These are phyloP conservation scores for Aspergillus steynii DNA, from an alignment of 495 filamentous ascomycete genomes.

Conservation along the genomic window DNA sequence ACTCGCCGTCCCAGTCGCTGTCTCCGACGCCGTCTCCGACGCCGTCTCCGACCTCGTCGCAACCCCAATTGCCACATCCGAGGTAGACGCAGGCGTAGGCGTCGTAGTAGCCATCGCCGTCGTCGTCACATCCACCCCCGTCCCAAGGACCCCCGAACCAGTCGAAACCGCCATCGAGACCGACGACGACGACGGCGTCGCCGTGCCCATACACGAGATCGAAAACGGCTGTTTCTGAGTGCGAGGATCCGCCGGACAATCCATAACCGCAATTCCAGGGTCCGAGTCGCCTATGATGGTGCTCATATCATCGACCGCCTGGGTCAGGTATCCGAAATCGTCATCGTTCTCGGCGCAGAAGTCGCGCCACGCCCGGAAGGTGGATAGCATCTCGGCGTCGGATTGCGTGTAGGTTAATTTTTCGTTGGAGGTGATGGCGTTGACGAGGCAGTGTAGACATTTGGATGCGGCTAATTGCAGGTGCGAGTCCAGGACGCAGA, in stretches of 20 bases:
- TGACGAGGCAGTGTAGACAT: not conserved
- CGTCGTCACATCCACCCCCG: not conserved
- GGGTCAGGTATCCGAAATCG: not conserved
- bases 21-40: not conserved
- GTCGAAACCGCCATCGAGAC: not conserved
- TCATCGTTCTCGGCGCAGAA: not conserved
- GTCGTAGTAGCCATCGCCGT: not conserved
- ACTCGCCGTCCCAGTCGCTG: not conserved
- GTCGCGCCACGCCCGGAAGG: not conserved
- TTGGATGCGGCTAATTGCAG: not conserved
- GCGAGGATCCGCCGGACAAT: not conserved
- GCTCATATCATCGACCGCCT: not conserved
- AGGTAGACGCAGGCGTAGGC: not conserved
- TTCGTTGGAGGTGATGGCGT: not conserved
- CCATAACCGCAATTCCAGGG: not conserved
- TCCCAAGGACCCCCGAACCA: not conserved
- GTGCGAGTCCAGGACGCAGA: not conserved
- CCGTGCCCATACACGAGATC: not conserved
- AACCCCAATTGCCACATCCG: not conserved
- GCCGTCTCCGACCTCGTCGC: not conserved
- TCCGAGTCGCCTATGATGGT: not conserved
- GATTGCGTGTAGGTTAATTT: not conserved
- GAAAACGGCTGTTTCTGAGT: not conserved
- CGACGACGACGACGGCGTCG: not conserved
- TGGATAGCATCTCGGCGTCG: not conserved